phyloP scores from a whole-genome alignment of 495 filamentous ascomycete genomes.

The Usnea hakonensis region DNA sequence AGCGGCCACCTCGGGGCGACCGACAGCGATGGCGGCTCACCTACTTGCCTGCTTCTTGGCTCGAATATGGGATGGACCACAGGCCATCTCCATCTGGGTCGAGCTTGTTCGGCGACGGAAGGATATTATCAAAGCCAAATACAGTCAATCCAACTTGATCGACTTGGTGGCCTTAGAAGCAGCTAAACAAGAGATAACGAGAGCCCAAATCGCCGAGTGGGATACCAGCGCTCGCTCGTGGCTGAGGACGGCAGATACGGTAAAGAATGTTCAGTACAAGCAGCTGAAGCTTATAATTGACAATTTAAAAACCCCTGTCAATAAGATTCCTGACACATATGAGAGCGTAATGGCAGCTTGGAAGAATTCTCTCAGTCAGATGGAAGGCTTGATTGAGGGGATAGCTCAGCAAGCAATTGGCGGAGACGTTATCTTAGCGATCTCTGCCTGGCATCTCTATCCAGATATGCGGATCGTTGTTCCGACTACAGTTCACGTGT shows the following conservation, averaged over 20 bases:
- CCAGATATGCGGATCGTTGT: no score
- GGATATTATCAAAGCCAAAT: no score
- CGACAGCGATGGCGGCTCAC: not conserved
- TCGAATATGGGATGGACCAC: not conserved
- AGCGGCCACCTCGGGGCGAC: not conserved
- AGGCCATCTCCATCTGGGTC: not conserved
- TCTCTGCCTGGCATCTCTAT: no score
- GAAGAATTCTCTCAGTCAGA: no score
- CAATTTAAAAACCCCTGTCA: conserved; percentile 29
- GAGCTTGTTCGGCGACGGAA: not conserved
- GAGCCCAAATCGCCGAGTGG: conserved; percentile 27
- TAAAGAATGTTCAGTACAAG: conserved; percentile 23
- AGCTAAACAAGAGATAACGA: not conserved
- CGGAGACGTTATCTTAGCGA: no score
- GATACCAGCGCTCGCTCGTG: conserved; percentile 34
- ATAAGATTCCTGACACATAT: conserved; percentile 21
- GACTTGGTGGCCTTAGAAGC: not conserved
- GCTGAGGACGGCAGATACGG: conserved; percentile 28
- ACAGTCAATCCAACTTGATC: not conserved
- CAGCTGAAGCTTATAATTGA: conserved; percentile 33
- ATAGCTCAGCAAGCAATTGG: no score
- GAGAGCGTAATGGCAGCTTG: no score
- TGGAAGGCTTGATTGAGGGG: no score
- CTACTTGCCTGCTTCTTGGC: not conserved
- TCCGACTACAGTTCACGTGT: no score